Percentiles rank a stretch among this genome's conserved stretches.
phyloP scores from a whole-genome alignment of 1,284 basidiomycete genomes.

The Cryptococcus sp. region DNA sequence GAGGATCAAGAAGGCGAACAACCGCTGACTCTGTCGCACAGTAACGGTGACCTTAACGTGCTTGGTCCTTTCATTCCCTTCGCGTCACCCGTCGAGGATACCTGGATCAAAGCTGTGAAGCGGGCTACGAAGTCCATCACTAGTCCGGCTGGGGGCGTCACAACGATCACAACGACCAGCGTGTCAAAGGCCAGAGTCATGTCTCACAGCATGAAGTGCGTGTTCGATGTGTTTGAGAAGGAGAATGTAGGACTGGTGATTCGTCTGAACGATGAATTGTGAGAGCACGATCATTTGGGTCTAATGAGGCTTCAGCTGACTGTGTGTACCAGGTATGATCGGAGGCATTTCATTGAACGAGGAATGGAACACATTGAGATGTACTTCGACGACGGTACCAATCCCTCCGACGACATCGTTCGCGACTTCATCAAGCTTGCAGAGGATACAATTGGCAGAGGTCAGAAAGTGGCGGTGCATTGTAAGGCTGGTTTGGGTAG shows the following conservation, averaged over 20 bases:
- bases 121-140: slow-evolving; percentile 1
- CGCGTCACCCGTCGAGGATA: slow-evolving; percentile 76
- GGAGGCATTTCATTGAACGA: slow-evolving; percentile 74
- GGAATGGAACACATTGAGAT: slow-evolving; percentile 82
- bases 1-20: not conserved
- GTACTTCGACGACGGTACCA: slow-evolving; percentile 90
- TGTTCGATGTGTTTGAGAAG: slow-evolving; percentile 87
- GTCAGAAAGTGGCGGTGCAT: slow-evolving; percentile 75
- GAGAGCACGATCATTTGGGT: slow-evolving; percentile 4
- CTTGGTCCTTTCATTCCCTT: slow-evolving; percentile 86
- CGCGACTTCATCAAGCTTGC: slow-evolving; percentile 83
- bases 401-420: slow-evolving; percentile 89
- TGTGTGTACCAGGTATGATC: slow-evolving; percentile 66
- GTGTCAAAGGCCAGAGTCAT: slow-evolving; percentile 59
- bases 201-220: slow-evolving; percentile 77
- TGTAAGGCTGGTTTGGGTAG: slow-evolving; percentile 58
- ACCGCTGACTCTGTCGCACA: slow-evolving; percentile 13
- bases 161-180: slow-evolving; percentile 2
- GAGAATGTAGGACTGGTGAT: slow-evolving; percentile 88
- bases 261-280: slow-evolving; percentile 86
- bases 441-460: slow-evolving; percentile 76
- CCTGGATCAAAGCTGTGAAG: slow-evolving; percentile 25
- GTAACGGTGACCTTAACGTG: slow-evolving; percentile 97
- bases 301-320: not conserved
- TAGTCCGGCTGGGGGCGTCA: slow-evolving; percentile 2